Evolutionary conservation across 805 yeast species (phyloP), one percentile per base, ranked within the genome.

Genomic region (Metschnikowia hibisci): DNA sequence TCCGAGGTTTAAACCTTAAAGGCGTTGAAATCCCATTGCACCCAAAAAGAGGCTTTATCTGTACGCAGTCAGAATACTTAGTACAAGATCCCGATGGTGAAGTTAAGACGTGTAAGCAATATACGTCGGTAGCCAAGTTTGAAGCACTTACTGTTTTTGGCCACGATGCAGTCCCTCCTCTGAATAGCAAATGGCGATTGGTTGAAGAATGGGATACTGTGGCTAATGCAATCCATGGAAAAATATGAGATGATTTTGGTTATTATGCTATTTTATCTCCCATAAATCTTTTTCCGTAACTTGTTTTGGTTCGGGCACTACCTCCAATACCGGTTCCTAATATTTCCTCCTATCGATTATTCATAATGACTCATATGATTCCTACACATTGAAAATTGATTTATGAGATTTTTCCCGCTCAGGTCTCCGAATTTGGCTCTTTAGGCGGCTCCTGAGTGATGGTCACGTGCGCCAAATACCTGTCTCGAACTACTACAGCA

Each of bases 131-230:
- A 15, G 52, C 50, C 6, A 42, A 33, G 30, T 43, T 53, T 28
- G 46, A 51, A 4, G 23, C 32, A 3, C 31, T 53, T 6, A 34
- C 40, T 9, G 39, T 47, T 1, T 53, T 41, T 22, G 55, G 55
- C 13, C 56, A 53, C 30, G 56, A 51, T 28, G 32, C 53, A 8
- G 33, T 30, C 7, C 48, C 55, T 16, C 42, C 54, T 12, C 48
- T 28, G 31, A 40, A 40, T 27, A 49, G 50, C 39, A 46, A 51
- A 20, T 49, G 53, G 50, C 40, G 39, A 14, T n/a, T 51, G 38
- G 25, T 43, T 10, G 23, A 11, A 2, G 56, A 53, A 39, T 49
- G 53, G 50, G 54, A 49, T 3, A 37, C 43, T 7, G 31, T 53
- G 5, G 27, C 56, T 8, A 32, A 32, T 14, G 50, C 53, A 14